phyloP scores from a whole-genome alignment of 768 basidiomycete genomes.

The Coprinopsis strossmayeri region DNA sequence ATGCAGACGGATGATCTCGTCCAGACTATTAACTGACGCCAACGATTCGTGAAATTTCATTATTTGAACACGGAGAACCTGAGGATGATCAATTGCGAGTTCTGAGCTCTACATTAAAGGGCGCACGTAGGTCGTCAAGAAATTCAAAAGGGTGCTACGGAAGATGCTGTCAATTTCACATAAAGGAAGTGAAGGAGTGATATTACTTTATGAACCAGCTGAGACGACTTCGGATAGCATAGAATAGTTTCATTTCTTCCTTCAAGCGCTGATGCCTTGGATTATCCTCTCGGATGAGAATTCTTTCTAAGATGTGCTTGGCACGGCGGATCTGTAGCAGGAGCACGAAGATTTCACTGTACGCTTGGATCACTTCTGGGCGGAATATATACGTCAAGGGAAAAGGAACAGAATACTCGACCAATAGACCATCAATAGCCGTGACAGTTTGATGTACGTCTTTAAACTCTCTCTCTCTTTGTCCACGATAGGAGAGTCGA shows the following conservation, averaged over 20 bases:
- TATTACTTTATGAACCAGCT: conserved; percentile 85
- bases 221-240: conserved; percentile 68
- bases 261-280: conserved; percentile 25
- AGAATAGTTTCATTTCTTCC: conserved; percentile 60
- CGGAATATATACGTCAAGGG: conserved; percentile 76
- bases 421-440: conserved; percentile 55
- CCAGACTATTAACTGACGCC: conserved; percentile 51
- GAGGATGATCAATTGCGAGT: conserved; percentile 2
- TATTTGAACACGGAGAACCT: conserved; percentile 69
- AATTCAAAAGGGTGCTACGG: conserved; percentile 56
- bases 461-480: conserved; percentile 36
- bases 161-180: background rate
- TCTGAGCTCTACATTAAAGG: background rate
- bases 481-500: conserved; percentile 61
- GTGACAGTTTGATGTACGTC: conserved; percentile 49
- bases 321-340: conserved; percentile 69
- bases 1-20: conserved; percentile 69
- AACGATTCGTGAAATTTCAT: conserved; percentile 53
- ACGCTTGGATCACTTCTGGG: conserved; percentile 45
- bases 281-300: conserved; percentile 52
- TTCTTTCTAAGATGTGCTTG: conserved; percentile 63
- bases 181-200: conserved; percentile 1
- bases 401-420: conserved; percentile 81
- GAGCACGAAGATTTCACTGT: conserved; percentile 64
- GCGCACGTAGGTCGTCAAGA: conserved; percentile 66